Evolutionary conservation across 805 yeast genomes (phyloP).

Genomic region (Starmerella lactis-condensi): DNA sequence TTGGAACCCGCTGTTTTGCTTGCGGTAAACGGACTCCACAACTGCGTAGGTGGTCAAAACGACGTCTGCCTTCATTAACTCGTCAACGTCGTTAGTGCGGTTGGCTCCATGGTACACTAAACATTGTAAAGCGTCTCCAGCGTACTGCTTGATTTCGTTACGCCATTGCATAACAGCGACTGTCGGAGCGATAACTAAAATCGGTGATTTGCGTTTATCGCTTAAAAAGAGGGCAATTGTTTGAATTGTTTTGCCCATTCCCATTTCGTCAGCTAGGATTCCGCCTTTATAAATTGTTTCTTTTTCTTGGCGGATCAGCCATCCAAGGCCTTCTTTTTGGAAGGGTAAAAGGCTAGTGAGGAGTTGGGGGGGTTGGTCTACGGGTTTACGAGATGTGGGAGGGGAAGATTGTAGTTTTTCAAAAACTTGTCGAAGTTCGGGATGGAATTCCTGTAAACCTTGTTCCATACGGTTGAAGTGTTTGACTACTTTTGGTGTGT

Average conservation of each 20-base stretch:
- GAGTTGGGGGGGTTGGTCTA: constrained; percentile 61
- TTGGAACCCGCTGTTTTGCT: constrained; percentile 65
- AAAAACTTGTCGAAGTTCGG: constrained; percentile 56
- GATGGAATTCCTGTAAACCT: constrained; percentile 55
- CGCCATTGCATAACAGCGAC: constrained; percentile 99
- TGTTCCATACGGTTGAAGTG: constrained; percentile 41
- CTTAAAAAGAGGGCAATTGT: constrained; percentile 81
- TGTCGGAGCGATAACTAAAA: constrained; percentile 87
- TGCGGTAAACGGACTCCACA: constrained; percentile 67
- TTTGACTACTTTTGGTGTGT: constrained; percentile 9
- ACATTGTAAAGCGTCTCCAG: constrained; percentile 49
- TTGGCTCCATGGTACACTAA: constrained; percentile 75
- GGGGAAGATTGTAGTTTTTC: constrained; percentile 38
- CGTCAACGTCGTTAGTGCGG: constrained; percentile 39
- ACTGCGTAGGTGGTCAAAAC: constrained; percentile 85
- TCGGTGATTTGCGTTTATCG: constrained; percentile 41
- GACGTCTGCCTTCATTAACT: constrained; percentile 49
- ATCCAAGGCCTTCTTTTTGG: constrained; percentile 80
- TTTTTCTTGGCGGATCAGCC: constrained; percentile 73
- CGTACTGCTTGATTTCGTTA: constrained; percentile 72
- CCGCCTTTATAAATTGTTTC: constrained; percentile 63
- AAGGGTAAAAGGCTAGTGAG: constrained; percentile 61
- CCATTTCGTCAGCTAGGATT: constrained; percentile 96
- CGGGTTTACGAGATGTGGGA: constrained; percentile 18
- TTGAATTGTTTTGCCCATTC: constrained; percentile 98